These are phyloP conservation scores for Fusarium heterosporum DNA, from an alignment of 2,329 filamentous ascomycete genomes.

Conservation along the genomic window DNA sequence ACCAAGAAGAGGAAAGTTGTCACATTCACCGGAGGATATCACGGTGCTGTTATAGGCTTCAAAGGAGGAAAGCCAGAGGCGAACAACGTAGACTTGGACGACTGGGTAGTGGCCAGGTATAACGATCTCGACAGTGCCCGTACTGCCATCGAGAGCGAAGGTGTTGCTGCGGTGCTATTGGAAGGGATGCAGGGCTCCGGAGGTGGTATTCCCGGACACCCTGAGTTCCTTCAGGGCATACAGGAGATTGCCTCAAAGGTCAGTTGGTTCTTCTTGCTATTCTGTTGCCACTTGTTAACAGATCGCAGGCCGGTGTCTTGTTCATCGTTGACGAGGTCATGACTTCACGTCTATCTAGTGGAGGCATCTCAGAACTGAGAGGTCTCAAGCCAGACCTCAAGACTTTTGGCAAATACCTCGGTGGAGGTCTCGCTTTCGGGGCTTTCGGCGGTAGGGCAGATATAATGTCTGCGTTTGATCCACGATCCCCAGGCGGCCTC, in stretches of 20 bases:
- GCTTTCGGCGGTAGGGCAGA: constrained; percentile 71
- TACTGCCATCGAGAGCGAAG: constrained; percentile 56
- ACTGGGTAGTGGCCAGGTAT: constrained; percentile 71
- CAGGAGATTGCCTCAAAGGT: constrained; percentile 59
- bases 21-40: constrained; percentile 60
- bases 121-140: constrained; percentile 66
- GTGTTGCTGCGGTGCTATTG: constrained; percentile 72
- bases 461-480: constrained; percentile 70
- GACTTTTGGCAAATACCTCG: constrained; percentile 74
- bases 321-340: constrained; percentile 80
- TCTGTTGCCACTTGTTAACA: not conserved
- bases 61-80: constrained; percentile 49
- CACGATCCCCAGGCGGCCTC: constrained; percentile 55
- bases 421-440: constrained; percentile 74
- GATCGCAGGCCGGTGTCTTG: constrained; percentile 60
- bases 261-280: not conserved
- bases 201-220: constrained; percentile 64
- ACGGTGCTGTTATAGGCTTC: constrained; percentile 55
- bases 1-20: constrained; percentile 61
- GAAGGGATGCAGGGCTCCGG: constrained; percentile 75
- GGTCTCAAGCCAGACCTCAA: constrained; percentile 69
- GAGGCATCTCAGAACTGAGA: constrained; percentile 60
- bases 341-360: constrained; percentile 67
- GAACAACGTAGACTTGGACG: constrained; percentile 62
- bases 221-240: constrained; percentile 64